These are phyloP conservation scores for Polychaeton citri DNA, from an alignment of 2,329 filamentous ascomycete species.

Conservation along the genomic window DNA sequence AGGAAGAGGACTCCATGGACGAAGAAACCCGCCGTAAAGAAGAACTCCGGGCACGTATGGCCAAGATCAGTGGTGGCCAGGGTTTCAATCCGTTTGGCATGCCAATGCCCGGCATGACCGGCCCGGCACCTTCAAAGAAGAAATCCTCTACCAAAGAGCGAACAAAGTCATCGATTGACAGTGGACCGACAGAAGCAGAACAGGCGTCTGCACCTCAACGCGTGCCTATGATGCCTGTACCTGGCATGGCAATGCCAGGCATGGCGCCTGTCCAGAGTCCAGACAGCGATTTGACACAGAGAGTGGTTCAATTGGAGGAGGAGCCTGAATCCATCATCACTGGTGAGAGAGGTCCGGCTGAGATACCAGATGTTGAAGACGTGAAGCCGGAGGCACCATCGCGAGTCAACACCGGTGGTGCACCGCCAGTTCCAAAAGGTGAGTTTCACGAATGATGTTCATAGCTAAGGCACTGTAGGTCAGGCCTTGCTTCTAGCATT, in stretches of 20 bases:
- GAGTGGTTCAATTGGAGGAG: constrained; percentile 36
- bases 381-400: constrained; percentile 29
- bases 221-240: constrained; percentile 49
- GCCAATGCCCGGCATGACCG: constrained; percentile 72
- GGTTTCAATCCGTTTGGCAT: constrained; percentile 42
- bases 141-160: constrained; percentile 27
- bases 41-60: constrained; percentile 88
- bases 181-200: constrained; percentile 23
- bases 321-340: constrained; percentile 29
- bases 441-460: constrained; percentile 19
- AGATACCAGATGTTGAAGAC: constrained; percentile 44
- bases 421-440: constrained; percentile 38
- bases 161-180: too few relatives aligned
- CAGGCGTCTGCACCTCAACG: constrained; percentile 16
- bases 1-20: constrained; percentile 74
- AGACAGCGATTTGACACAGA: constrained; percentile 29
- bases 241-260: constrained; percentile 35
- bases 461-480: too few relatives aligned
- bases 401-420: constrained; percentile 25
- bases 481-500: too few relatives aligned
- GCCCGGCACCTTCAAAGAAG: constrained; percentile 34
- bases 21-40: constrained; percentile 74
- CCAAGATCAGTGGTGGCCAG: constrained; percentile 97
- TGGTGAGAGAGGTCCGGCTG: constrained; percentile 27
- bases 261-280: constrained; percentile 47